Percentiles rank a stretch among this genome's conserved stretches.
Conservation (phyloP, 2,329 filamentous ascomycete species). For the Colletotrichum cereale region DNA sequence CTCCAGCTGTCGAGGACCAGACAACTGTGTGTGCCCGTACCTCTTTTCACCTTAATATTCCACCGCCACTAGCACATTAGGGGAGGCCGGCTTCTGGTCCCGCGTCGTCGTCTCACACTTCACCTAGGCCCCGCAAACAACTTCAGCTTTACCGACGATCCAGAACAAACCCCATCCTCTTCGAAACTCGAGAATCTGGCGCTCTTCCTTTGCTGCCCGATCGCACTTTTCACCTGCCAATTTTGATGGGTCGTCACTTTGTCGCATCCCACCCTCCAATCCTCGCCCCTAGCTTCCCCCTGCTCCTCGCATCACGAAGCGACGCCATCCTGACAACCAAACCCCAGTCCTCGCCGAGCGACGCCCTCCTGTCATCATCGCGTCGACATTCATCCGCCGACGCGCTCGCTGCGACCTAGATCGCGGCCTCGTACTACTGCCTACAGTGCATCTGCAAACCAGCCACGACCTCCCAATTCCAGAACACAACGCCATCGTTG, state of each 20-base stretch:
- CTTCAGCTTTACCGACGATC: slow-evolving; percentile 41
- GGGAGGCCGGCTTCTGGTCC: slow-evolving; percentile 40
- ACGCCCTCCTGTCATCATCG: slow-evolving; percentile 36
- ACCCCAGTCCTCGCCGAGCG: slow-evolving; percentile 37
- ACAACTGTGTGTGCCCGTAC: slow-evolving; percentile 34
- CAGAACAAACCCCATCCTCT: slow-evolving; percentile 29
- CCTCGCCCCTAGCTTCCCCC: slow-evolving; percentile 26
- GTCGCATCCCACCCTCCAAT: slow-evolving; percentile 28
- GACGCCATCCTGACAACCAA: slow-evolving; percentile 33
- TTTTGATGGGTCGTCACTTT: slow-evolving; percentile 34
- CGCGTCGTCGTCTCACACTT: slow-evolving; percentile 41
- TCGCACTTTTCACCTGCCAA: slow-evolving; percentile 18
- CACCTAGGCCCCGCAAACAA: slow-evolving; percentile 43
- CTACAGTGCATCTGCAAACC: slow-evolving; percentile 15
- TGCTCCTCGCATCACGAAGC: slow-evolving; percentile 33
- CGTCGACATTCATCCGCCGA: slow-evolving; percentile 37
- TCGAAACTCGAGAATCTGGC: slow-evolving; percentile 32
- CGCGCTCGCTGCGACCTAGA: slow-evolving; percentile 31
- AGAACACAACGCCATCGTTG: slow-evolving; percentile 2
- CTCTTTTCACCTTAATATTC: slow-evolving; percentile 37
- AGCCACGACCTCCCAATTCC: slow-evolving; percentile 4
- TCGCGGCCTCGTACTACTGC: background rate
- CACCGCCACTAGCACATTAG: slow-evolving; percentile 41
- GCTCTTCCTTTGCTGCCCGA: slow-evolving; percentile 33
- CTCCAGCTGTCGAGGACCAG: slow-evolving; percentile 37